Evolutionary conservation across 2,329 filamentous ascomycete species (phyloP).

Genomic region (Pleoardoris graminearum): DNA sequence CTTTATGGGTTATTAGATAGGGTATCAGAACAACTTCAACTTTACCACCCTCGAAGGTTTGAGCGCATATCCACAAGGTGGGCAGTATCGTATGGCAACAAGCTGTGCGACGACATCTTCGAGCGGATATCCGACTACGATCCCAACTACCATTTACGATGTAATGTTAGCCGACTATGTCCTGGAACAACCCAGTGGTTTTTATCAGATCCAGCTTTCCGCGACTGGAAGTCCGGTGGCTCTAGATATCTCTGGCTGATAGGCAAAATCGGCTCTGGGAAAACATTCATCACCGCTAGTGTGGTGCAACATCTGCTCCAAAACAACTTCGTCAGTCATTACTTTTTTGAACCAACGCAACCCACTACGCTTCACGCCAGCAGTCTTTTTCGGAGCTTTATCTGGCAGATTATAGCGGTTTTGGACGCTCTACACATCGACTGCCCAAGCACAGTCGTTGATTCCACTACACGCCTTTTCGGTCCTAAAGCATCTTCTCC

Average conservation of each 20-base stretch:
- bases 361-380: not conserved
- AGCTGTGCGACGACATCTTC: not conserved
- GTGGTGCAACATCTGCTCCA: not conserved
- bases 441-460: not conserved
- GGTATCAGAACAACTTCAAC: not conserved
- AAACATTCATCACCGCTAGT: not conserved
- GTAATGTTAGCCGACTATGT: not conserved
- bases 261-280: not conserved
- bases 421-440: not conserved
- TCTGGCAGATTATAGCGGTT: not conserved
- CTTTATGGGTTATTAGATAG: not conserved
- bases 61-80: not conserved
- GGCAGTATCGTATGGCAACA: not conserved
- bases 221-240: not conserved
- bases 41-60: not conserved
- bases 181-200: not conserved
- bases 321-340: not conserved
- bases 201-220: not conserved
- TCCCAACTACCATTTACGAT: not conserved
- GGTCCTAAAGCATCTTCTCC: not conserved
- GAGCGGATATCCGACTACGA: not conserved
- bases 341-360: not conserved
- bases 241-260: not conserved
- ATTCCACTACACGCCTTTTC: not conserved
- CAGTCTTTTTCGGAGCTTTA: not conserved